Base-by-base conservation (phyloP, 2,329 filamentous ascomycete genomes). In the Fusarium buxicola region DNA sequence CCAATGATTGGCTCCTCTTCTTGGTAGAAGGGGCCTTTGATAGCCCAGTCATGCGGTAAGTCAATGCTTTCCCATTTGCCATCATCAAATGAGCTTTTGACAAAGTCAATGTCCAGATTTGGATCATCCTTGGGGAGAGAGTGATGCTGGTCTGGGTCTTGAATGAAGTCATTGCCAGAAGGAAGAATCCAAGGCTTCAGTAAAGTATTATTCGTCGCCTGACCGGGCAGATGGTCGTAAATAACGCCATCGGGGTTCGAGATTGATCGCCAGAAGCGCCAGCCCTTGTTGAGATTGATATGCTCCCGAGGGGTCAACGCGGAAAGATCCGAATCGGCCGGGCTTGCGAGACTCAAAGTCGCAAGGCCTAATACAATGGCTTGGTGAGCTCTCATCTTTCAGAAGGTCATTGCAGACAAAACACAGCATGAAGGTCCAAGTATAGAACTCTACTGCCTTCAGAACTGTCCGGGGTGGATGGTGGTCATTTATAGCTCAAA, bases 41-140 rank as follows among this genome's bases (percentile, higher is more conserved):
- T 78, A 16, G 81, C 80, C 81, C 80, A 84, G 65, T 84, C 81
- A 60, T 83, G 81, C 0, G 81, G 81, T 7, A 83, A 68, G 8
- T 72, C 71, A 15, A 83, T 68, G 3, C 64, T 45, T 34, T 81
- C 74, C 81, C 80, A 83, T 1, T 60, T 36, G 10, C 56, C 70
- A 51, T 82, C 81, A 46, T 82, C 73, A 49, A 79, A 80, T 5
- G 40, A 55, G 1, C 41, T 36, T 25, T 76, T 69, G 0, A 74
- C 72, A 51, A 73, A 80, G 12, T 62, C 56, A 16, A 79, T 60
- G 31, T 74, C 70, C 30, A 78, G 57, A 28, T 74, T 70, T 25
- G 74, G 75, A 5, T 73, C 69, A 6, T 65, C 61, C 4, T 77
- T 21, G 32, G 58, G 78, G 2, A 72, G 66, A 18, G 74, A 45